These are phyloP conservation scores for Inga leiocalycina DNA, from an alignment of 306 rosid genomes.

Conservation along the genomic window DNA sequence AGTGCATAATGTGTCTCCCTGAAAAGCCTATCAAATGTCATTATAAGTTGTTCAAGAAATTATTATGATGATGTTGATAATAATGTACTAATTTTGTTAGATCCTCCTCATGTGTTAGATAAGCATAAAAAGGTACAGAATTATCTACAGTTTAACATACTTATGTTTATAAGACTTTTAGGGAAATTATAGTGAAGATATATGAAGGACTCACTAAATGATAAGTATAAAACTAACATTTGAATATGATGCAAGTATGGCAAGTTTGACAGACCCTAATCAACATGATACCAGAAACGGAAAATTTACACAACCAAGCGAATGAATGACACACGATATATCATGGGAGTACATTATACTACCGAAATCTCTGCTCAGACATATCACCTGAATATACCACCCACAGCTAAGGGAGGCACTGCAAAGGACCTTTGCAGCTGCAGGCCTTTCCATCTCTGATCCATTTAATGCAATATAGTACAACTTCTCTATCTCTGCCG, in stretches of 20 bases:
- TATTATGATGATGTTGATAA: neutral
- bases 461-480: slow-evolving; percentile 71
- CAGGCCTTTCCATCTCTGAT: slow-evolving; percentile 65
- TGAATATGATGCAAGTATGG: no score
- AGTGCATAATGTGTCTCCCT: neutral
- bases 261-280: slow-evolving; percentile 4
- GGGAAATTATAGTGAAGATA: neutral
- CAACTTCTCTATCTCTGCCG: slow-evolving; percentile 74
- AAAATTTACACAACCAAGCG: slow-evolving; percentile 29
- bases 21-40: neutral
- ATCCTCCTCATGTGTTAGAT: neutral
- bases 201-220: neutral
- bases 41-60: neutral
- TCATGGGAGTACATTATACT: slow-evolving; percentile 18
- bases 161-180: neutral
- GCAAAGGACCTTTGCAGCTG: slow-evolving; percentile 77
- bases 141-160: neutral
- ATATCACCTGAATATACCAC: slow-evolving; percentile 84
- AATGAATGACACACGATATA: slow-evolving; percentile 21
- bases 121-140: neutral
- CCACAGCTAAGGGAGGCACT: slow-evolving; percentile 80
- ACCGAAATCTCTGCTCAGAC: slow-evolving; percentile 30
- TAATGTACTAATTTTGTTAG: neutral
- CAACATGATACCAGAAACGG: slow-evolving; percentile 1
- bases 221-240: neutral